phyloP scores from a whole-genome alignment of 176 grass and related monocot genomes.

The Rhynchospora tenuis region DNA sequence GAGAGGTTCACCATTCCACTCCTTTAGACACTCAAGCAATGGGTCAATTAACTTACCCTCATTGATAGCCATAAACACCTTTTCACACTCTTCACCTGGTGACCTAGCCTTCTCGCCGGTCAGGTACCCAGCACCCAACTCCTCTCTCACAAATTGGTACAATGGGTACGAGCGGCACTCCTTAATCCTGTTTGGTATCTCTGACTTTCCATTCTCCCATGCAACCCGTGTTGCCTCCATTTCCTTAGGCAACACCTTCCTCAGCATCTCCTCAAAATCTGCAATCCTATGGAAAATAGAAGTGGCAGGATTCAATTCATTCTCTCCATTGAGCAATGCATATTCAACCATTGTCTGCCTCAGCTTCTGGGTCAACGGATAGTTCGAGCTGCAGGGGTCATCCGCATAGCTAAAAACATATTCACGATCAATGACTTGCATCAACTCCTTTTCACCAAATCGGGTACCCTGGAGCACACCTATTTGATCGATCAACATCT shows the following conservation, averaged over 20 bases:
- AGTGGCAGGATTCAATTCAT: constrained; percentile 44
- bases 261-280: constrained; percentile 57
- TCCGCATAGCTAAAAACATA: constrained; percentile 84
- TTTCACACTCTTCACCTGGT: constrained; percentile 67
- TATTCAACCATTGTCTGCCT: constrained; percentile 69
- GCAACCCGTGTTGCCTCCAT: constrained; percentile 54
- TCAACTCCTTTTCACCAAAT: constrained; percentile 77
- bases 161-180: constrained; percentile 74
- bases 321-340: constrained; percentile 57
- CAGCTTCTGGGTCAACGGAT: constrained; percentile 83
- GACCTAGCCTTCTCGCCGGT: constrained; percentile 73
- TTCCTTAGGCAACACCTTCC: constrained; percentile 55
- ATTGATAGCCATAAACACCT: constrained; percentile 77
- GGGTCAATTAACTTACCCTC: constrained; percentile 72
- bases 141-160: constrained; percentile 66
- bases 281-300: constrained; percentile 78
- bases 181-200: constrained; percentile 52
- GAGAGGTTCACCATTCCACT: constrained; percentile 75
- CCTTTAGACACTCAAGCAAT: constrained; percentile 69
- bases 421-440: constrained; percentile 64
- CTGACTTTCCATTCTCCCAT: constrained; percentile 55
- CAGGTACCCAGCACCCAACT: constrained; percentile 50
- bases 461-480: constrained; percentile 61
- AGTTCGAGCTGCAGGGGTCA: constrained; percentile 75
- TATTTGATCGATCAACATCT: constrained; percentile 43